Base-by-base conservation (phyloP, 2,329 filamentous ascomycete genomes). In the Amauroascus verrucosus region DNA sequence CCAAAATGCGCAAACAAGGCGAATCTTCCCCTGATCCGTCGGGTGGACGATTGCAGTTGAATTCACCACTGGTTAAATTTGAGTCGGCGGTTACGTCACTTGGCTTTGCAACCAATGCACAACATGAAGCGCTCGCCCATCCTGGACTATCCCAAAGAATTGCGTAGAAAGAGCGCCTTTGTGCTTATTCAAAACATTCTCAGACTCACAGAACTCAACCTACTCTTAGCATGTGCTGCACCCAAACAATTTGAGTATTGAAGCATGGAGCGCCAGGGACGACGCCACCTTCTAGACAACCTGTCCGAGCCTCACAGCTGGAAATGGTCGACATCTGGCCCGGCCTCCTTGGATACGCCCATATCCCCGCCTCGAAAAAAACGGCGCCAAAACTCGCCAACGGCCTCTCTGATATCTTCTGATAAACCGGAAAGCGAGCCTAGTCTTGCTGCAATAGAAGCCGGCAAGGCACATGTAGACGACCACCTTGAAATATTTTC, bases 401-500 rank as follows among this genome's bases (percentile, higher is more conserved):
- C 46, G 18, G 33, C 6, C 13, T 24, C n/a, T 22, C 14, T 14
- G 8, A 14, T 32, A n/a, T 32, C 13, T 18, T 5, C 18, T 41
- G 40, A 24, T 16, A 43, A 46, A 13, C 20, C 28, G 26, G 43
- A 20, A 47, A 28, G 26, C 9, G 26, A 45, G 14, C 53, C 52
- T 6, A 56, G 53, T 16, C 62, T 69, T 11, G 75, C 76, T 18
- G 72, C 73, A 13, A 71, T 80, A 3, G 77, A 80, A 67, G 75
- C 77, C 35, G 77, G 77, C 7, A 59, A 74, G 58, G 65, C 70
- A 5, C 59, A 68, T 37, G 69, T 78, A n/a, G 61, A 66, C 4
- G 67, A 80, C 51, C 75, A 77, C 57, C 64, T 79, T 1, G 60
- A 63, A 2, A 75, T 75, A 58, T 76, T 79, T 60, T 70, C 70